phyloP scores from a whole-genome alignment of 2,329 filamentous ascomycete species.

The Aspergillus ustus region DNA sequence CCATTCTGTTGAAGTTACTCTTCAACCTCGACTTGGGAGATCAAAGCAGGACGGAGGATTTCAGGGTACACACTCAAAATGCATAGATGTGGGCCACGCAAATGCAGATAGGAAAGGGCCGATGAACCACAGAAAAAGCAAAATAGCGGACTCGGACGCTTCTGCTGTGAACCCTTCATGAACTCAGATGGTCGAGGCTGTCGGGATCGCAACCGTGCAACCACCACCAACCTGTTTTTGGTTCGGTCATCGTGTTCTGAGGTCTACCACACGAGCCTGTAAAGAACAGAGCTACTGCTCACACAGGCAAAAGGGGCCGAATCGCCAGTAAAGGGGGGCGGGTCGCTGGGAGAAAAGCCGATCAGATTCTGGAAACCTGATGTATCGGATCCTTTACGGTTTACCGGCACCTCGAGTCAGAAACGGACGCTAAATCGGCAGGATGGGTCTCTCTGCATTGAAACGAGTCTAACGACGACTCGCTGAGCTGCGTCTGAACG shows the following conservation, averaged over 20 bases:
- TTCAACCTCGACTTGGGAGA: not conserved
- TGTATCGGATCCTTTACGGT: slow-evolving; percentile 17
- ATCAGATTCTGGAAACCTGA: slow-evolving; percentile 31
- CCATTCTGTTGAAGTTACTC: not conserved
- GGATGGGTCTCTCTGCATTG: slow-evolving; percentile 18
- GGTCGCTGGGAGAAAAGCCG: slow-evolving; percentile 26
- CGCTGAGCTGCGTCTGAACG: slow-evolving; percentile 18
- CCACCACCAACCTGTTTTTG: not conserved
- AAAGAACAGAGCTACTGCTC: not conserved
- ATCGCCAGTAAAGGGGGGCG: slow-evolving; percentile 9
- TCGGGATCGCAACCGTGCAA: slow-evolving; percentile 1
- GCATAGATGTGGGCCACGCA: slow-evolving; percentile 2
- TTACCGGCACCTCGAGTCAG: slow-evolving; percentile 6
- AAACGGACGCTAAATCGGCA: slow-evolving; percentile 21
- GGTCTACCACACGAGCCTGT: not conserved
- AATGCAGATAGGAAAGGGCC: not conserved
- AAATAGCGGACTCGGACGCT: slow-evolving; percentile 3
- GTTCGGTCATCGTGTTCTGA: not conserved
- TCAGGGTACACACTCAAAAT: not conserved
- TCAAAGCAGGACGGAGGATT: not conserved
- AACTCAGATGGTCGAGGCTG: not conserved
- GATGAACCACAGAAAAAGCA: slow-evolving; percentile 13
- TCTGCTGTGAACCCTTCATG: not conserved
- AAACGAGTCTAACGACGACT: slow-evolving; percentile 1
- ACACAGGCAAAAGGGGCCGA: not conserved